Evolutionary conservation across 768 basidiomycete genomes (phyloP), one percentile per base, ranked within the genome.

Genomic region (Kwoniella heveanensis): DNA sequence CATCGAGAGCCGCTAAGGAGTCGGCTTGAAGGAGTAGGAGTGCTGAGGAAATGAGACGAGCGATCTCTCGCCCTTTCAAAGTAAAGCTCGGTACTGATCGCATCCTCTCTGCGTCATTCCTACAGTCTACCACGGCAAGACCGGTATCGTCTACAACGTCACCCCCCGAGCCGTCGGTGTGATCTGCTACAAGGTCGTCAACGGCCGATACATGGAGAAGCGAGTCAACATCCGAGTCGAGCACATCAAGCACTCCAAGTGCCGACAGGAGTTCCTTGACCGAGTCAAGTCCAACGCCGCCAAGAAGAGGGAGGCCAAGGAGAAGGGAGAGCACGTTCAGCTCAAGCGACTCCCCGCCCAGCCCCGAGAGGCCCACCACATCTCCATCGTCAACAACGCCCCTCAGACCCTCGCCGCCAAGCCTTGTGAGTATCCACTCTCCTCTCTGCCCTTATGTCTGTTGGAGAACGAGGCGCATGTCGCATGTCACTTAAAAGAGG

Each of bases 161-260:
- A 92, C 95, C 46, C 91, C 91, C 62, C 85, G 88, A 57, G 89
- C 92, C 54, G 94, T 98, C 72, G 94, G 95, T 80, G 90, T 99
- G 66, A 93, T 98, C 81, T 88, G 95, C 67, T 88, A 95, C 90
- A 99, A 99, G 83, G 86, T 97, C 78, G 95, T 99, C 78, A 95
- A 95, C 70, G 94, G 94, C 85, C 91, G 96, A 73, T 99, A 95
- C 88, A 83, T 99, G 62, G 93, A 98, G 85, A 99, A 99, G 86
- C 91, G 95, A 63, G 95, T 99, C 82, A 99, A 98, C 88, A 83
- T 96, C 84, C 90, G 91, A 69, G 86, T 93, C 76, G 95, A 97
- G 85, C 95, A 98, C 84, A 83, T 95, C 81, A 86, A 83, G 77
- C 95, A 97, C 87, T 97, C 94, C 75, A 92, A 91, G 83, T 97